Conservation (phyloP, 2,329 filamentous ascomycete species). For the Dendryphion nanum region DNA sequence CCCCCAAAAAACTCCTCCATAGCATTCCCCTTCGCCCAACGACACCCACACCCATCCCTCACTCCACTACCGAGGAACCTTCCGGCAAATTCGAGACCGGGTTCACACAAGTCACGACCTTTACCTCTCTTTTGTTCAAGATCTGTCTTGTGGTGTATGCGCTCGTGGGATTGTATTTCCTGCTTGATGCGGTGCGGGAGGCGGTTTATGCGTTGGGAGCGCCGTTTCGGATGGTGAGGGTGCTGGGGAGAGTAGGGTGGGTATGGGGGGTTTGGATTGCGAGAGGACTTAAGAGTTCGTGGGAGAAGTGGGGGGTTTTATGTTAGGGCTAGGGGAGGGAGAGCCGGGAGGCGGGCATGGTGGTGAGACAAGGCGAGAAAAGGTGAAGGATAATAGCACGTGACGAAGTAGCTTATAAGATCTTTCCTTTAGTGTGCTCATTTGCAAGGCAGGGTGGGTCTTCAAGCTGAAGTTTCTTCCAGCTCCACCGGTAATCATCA, state of each 20-base stretch:
- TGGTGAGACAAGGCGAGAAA: too few relatives aligned
- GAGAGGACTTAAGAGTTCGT: slow-evolving; percentile 1
- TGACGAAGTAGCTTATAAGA: too few relatives aligned
- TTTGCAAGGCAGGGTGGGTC: too few relatives aligned
- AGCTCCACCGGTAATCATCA: too few relatives aligned
- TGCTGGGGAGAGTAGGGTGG: slow-evolving; percentile 11
- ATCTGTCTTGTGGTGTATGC: slow-evolving; percentile 20
- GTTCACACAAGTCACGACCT: slow-evolving; percentile 18
- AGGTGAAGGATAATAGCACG: too few relatives aligned
- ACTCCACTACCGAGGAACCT: neutral
- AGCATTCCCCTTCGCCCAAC: neutral
- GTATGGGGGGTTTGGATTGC: slow-evolving; percentile 4
- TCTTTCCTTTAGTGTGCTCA: too few relatives aligned
- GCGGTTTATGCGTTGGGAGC: slow-evolving; percentile 20
- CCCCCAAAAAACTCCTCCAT: slow-evolving; percentile 11
- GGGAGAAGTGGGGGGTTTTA: slow-evolving; percentile 13
- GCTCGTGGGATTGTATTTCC: slow-evolving; percentile 26
- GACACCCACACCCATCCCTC: neutral
- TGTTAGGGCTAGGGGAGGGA: slow-evolving; percentile 12
- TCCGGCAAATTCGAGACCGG: slow-evolving; percentile 20
- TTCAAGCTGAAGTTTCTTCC: too few relatives aligned
- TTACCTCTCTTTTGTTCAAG: slow-evolving; percentile 15
- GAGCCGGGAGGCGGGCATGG: slow-evolving; percentile 10
- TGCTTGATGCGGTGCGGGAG: slow-evolving; percentile 26
- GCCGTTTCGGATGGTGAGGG: slow-evolving; percentile 18